A percentile compares a stretch with the other conserved stretches of the same genome.
Conservation (phyloP, 345 rosid species). For the Pistacia vera region DNA sequence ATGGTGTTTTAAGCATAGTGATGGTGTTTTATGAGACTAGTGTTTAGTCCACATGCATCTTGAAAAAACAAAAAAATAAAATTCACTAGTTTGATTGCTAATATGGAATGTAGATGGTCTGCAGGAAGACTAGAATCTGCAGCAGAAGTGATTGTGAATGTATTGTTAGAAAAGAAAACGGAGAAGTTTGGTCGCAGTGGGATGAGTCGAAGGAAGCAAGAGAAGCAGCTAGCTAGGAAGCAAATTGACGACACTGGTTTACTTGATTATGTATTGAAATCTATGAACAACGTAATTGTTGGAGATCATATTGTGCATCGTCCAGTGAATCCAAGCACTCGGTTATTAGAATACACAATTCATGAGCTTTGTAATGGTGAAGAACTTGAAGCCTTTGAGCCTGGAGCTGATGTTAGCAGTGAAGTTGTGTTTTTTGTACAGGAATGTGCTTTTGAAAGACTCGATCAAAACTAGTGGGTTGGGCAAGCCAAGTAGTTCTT, state of each 20-base stretch:
- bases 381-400: conserved; percentile 17
- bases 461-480: conserved; percentile 48
- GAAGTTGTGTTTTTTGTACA: conserved; percentile 62
- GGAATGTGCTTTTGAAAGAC: conserved; percentile 53
- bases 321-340: conserved; percentile 57
- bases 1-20: conserved; percentile 80
- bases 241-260: conserved; percentile 92
- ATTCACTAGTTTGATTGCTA: conserved; percentile 46
- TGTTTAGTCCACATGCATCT: too few relatives aligned
- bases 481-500: conserved; percentile 57
- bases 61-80: too few relatives aligned
- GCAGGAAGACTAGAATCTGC: conserved; percentile 73
- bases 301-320: conserved; percentile 58
- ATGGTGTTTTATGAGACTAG: too few relatives aligned
- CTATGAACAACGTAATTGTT: conserved; percentile 75
- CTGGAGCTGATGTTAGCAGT: conserved; percentile 53
- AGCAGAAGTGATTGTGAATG: conserved; percentile 74
- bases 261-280: conserved; percentile 80
- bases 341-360: conserved; percentile 75
- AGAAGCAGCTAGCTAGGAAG: conserved; percentile 85
- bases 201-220: conserved; percentile 86
- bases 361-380: conserved; percentile 41
- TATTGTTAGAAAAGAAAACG: conserved; percentile 55
- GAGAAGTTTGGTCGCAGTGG: conserved; percentile 39
- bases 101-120: conserved; percentile 83